phyloP scores from a whole-genome alignment of 177 flowering plant species.

The Vitis hybrid region DNA sequence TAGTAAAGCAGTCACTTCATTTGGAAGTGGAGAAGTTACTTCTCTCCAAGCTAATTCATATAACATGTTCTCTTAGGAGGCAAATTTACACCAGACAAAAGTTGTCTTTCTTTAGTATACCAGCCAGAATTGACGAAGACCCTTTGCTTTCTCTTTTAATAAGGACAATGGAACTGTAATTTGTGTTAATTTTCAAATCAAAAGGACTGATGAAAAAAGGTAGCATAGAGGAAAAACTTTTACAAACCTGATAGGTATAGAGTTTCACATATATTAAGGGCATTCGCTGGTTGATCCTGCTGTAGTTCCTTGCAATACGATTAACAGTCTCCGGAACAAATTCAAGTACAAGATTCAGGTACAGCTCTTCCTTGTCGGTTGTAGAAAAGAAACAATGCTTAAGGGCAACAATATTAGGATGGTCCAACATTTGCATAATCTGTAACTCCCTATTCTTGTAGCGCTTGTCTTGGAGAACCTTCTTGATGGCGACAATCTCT shows the following conservation, averaged over 20 bases:
- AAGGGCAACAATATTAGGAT: conserved; percentile 89
- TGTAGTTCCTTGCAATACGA: conserved; percentile 85
- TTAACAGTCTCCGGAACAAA: conserved; percentile 94
- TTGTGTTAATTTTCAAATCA: neutral
- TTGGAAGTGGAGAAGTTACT: too few species aligned
- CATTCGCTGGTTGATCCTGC: conserved; percentile 76
- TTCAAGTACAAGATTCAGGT: conserved; percentile 95
- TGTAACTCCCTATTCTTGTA: conserved; percentile 97
- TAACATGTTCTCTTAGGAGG: too few species aligned
- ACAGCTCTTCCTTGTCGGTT: conserved; percentile 91
- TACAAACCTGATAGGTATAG: conserved; percentile 83
- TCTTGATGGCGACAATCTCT: conserved; percentile 94
- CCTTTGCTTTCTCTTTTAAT: too few species aligned
- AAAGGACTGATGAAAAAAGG: neutral
- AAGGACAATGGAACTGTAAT: too few species aligned
- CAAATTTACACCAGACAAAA: too few species aligned
- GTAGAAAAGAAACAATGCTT: conserved; percentile 90
- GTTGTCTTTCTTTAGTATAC: too few species aligned
- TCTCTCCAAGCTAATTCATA: too few species aligned
- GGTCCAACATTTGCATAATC: conserved; percentile 98
- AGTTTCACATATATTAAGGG: conserved; percentile 93
- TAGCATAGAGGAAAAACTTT: neutral
- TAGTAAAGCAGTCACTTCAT: too few species aligned
- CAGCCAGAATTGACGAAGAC: too few species aligned
- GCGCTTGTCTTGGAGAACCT: conserved; percentile 97